These are phyloP conservation scores for Solanum chacoense DNA, from an alignment of 305 asterid genomes.

Conservation along the genomic window DNA sequence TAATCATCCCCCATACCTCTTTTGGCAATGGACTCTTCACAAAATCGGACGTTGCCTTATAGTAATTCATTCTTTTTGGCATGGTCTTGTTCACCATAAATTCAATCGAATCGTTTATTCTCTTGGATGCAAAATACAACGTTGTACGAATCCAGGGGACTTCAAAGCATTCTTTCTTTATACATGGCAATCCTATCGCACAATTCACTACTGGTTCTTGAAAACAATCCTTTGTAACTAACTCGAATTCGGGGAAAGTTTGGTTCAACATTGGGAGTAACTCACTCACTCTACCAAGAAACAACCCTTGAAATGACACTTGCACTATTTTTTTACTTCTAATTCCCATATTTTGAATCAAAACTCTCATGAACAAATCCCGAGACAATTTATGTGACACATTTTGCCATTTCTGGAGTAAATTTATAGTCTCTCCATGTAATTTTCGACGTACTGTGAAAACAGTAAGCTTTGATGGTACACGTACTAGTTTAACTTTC, in stretches of 20 bases:
- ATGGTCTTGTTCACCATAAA: not conserved
- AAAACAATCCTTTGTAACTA: constrained; percentile 19
- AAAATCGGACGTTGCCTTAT: constrained; percentile 32
- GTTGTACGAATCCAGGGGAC: constrained; percentile 23
- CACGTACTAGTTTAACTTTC: constrained; percentile 24
- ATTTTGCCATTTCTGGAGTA: constrained; percentile 28
- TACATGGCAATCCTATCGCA: constrained; percentile 10
- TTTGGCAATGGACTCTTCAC: constrained; percentile 16
- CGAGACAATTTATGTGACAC: constrained; percentile 9
- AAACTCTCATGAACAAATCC: constrained; percentile 22
- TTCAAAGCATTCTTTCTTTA: constrained; percentile 25
- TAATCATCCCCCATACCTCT: constrained; percentile 17
- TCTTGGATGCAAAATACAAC: constrained; percentile 7
- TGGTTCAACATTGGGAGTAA: constrained; percentile 7
- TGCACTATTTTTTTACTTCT: constrained; percentile 8
- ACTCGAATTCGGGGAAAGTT: constrained; percentile 24
- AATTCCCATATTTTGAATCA: constrained; percentile 4
- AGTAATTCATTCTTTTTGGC: not conserved
- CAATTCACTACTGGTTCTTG: not conserved
- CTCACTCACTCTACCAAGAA: constrained; percentile 26
- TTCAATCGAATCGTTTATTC: not conserved
- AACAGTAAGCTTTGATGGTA: constrained; percentile 17
- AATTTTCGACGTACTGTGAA: constrained; percentile 14
- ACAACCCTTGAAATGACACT: constrained; percentile 22
- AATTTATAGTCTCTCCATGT: not conserved